Conservation (phyloP, 139 green algal genomes). For the Chlamydomonas asymmetrica region DNA sequence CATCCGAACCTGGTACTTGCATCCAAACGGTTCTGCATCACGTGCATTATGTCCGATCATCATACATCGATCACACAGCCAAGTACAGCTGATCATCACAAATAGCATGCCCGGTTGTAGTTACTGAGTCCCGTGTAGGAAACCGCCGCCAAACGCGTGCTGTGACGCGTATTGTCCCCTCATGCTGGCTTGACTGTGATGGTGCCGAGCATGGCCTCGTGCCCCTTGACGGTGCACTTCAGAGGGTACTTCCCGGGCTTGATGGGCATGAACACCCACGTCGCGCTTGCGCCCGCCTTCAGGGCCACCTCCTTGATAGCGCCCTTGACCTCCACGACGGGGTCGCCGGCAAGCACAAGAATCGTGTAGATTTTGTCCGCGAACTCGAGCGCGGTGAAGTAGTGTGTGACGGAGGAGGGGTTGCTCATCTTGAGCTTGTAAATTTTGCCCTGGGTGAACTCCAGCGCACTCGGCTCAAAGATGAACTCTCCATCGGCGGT, state of each 20-base stretch:
- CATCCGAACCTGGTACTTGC: too few species aligned
- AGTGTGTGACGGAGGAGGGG: constrained; percentile 23
- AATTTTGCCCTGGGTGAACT: constrained; percentile 11
- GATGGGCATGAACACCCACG: constrained; percentile 42
- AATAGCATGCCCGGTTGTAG: too few species aligned
- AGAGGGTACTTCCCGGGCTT: constrained; percentile 42
- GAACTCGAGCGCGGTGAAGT: constrained; percentile 34
- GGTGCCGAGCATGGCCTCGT: constrained; percentile 15
- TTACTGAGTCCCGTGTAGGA: too few species aligned
- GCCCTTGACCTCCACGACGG: constrained; percentile 32
- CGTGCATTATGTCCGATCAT: too few species aligned
- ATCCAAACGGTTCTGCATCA: too few species aligned
- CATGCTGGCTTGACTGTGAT: constrained; percentile 11
- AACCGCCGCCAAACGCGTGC: too few species aligned
- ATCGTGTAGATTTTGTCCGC: constrained; percentile 32
- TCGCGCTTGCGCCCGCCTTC: constrained; percentile 29
- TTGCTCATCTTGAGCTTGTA: constrained; percentile 35
- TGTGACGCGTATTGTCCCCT: too few species aligned
- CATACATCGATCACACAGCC: too few species aligned
- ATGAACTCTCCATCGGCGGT: constrained; percentile 8
- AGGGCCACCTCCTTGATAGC: constrained; percentile 31
- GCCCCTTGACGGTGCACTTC: constrained; percentile 32
- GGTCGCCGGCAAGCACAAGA: constrained; percentile 28
- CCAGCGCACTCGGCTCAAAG: constrained; percentile 9
- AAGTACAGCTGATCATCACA: too few species aligned